phyloP scores from a whole-genome alignment of 106 monocot species.

The Narthecium ossifragum region DNA sequence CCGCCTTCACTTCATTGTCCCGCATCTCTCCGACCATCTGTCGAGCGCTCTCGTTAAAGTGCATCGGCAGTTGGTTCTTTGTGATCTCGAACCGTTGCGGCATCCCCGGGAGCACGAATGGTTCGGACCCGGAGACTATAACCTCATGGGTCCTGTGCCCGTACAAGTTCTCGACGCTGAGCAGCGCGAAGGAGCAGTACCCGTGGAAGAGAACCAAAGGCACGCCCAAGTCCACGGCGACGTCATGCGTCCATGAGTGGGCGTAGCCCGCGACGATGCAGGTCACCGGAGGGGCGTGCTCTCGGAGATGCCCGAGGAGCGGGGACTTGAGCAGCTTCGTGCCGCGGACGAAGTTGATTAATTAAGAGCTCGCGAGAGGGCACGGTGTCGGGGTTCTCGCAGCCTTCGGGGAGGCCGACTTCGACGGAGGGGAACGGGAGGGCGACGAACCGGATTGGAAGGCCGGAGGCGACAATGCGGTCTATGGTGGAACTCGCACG shows the following conservation, averaged over 20 bases:
- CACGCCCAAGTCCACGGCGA: not conserved
- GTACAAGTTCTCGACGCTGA: not conserved
- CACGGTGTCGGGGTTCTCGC: constrained; percentile 4
- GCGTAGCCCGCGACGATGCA: constrained; percentile 1
- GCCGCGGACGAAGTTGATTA: not conserved
- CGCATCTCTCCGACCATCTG: not conserved
- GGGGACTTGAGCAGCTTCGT: constrained; percentile 1
- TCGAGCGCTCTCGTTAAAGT: not conserved
- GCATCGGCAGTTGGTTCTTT: not conserved
- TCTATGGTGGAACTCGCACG: not conserved
- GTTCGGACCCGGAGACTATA: not conserved
- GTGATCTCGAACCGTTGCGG: not conserved
- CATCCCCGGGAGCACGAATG: not conserved
- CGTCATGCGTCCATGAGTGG: not conserved
- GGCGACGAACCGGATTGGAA: constrained; percentile 16
- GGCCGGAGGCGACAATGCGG: constrained; percentile 1
- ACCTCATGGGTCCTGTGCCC: not conserved
- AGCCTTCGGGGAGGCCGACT: constrained; percentile 25
- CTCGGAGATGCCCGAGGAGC: not conserved
- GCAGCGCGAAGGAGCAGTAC: constrained; percentile 5
- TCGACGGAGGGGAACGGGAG: constrained; percentile 18
- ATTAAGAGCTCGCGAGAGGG: not conserved
- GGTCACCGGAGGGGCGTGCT: not conserved
- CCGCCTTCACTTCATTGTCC: not conserved
- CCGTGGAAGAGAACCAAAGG: constrained; percentile 2